A percentile compares a stretch with the other conserved stretches of the same genome.
These are phyloP conservation scores for Vigna radiata DNA, from an alignment of 306 rosid species.

Conservation along the genomic window DNA sequence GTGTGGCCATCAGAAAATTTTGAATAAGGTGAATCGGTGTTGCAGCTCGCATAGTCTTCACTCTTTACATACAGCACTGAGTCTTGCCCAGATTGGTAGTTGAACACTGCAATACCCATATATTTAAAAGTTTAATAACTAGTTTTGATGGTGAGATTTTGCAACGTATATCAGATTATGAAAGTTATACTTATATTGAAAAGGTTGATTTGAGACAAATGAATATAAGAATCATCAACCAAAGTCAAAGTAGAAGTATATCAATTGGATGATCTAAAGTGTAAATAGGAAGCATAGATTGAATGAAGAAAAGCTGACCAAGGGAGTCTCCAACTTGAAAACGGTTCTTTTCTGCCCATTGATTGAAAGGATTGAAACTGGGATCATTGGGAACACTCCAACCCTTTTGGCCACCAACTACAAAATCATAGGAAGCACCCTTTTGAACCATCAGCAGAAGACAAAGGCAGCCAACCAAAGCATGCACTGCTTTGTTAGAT, in stretches of 20 bases:
- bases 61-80: slow-evolving; percentile 72
- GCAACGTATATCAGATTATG: too few species aligned
- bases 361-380: slow-evolving; percentile 54
- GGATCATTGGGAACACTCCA: slow-evolving; percentile 73
- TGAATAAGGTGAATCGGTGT: slow-evolving; percentile 52
- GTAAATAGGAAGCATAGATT: neutral
- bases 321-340: slow-evolving; percentile 83
- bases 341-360: slow-evolving; percentile 80
- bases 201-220: neutral
- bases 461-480: slow-evolving; percentile 61
- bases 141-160: neutral
- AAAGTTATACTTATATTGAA: too few species aligned
- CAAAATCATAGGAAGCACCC: slow-evolving; percentile 59
- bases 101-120: slow-evolving; percentile 66
- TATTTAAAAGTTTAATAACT: neutral
- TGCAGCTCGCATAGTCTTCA: slow-evolving; percentile 78
- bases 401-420: slow-evolving; percentile 73
- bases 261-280: slow-evolving; percentile 11
- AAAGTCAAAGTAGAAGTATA: neutral
- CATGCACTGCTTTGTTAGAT: slow-evolving; percentile 40
- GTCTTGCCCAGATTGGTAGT: slow-evolving; percentile 75
- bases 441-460: slow-evolving; percentile 57
- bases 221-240: too few species aligned
- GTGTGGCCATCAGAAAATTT: slow-evolving; percentile 77
- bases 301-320: slow-evolving; percentile 51